These are phyloP conservation scores for Schizosaccharomyces octosporus DNA, from an alignment of 805 yeast genomes.

Conservation along the genomic window DNA sequence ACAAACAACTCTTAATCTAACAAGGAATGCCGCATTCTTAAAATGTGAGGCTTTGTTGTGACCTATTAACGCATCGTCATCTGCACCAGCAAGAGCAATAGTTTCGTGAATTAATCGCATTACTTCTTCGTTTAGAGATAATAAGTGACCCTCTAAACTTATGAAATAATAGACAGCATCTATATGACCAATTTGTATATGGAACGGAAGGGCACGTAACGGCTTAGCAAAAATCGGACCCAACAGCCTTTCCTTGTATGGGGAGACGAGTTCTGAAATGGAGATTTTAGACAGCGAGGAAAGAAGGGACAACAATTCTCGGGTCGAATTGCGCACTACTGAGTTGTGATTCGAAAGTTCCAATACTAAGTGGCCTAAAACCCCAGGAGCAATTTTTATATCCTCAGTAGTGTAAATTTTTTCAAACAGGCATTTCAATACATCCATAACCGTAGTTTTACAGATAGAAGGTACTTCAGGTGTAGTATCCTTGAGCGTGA, in stretches of 20 bases:
- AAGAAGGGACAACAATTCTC: constrained; percentile 37
- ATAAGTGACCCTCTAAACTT: constrained; percentile 51
- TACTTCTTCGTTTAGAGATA: constrained; percentile 72
- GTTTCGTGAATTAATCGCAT: constrained; percentile 72
- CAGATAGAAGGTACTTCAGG: constrained; percentile 67
- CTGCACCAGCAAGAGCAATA: constrained; percentile 85
- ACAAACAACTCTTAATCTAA: constrained; percentile 73
- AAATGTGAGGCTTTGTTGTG: constrained; percentile 68
- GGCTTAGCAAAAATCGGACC: constrained; percentile 96
- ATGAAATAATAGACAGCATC: constrained; percentile 90
- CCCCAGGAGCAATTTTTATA: constrained; percentile 16
- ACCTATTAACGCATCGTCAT: constrained; percentile 80
- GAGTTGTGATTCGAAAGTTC: constrained; percentile 78
- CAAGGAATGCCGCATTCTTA: constrained; percentile 66
- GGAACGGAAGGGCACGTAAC: constrained; percentile 82
- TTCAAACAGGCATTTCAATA: constrained; percentile 36
- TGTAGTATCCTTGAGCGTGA: constrained; percentile 74
- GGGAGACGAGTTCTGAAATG: constrained; percentile 49
- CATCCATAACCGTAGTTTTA: constrained; percentile 39
- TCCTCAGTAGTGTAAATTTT: constrained; percentile 10
- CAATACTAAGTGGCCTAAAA: constrained; percentile 72
- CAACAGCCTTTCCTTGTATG: constrained; percentile 56
- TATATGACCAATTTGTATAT: constrained; percentile 95
- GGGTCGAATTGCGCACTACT: constrained; percentile 61
- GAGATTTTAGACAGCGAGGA: constrained; percentile 49